phyloP scores from a whole-genome alignment of 495 filamentous ascomycete genomes.

The Penicillium cataractarum region DNA sequence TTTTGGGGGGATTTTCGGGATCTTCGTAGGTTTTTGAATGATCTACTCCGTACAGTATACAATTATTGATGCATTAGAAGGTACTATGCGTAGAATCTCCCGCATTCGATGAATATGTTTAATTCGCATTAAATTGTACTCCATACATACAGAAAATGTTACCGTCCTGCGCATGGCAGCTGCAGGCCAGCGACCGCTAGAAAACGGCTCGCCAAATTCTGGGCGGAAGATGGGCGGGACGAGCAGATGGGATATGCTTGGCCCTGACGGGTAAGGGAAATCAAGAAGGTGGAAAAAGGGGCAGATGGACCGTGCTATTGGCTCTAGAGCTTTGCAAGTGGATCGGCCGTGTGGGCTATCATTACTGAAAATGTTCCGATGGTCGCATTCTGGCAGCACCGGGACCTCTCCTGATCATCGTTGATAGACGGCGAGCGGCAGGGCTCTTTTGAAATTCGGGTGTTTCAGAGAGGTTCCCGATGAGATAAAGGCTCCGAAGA shows the following conservation, averaged over 20 bases:
- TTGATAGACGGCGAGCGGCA: neutral
- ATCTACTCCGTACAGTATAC: neutral
- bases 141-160: neutral
- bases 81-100: neutral
- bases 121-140: too few relatives aligned
- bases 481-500: too few relatives aligned
- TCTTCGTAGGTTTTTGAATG: neutral
- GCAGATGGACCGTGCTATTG: constrained; percentile 20
- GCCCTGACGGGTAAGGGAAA: constrained; percentile 19
- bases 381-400: constrained; percentile 20
- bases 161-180: constrained; percentile 17
- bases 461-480: constrained; percentile 5
- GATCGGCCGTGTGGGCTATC: constrained; percentile 29
- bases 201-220: constrained; percentile 3
- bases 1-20: neutral
- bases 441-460: neutral
- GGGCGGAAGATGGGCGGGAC: constrained; percentile 21
- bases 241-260: constrained; percentile 21
- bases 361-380: constrained; percentile 35
- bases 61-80: too few relatives aligned
- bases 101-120: neutral
- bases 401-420: constrained; percentile 16
- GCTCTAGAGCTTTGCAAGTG: constrained; percentile 13
- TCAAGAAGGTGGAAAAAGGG: constrained; percentile 23
- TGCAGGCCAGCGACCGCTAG: constrained; percentile 23